phyloP scores from a whole-genome alignment of 2,329 filamentous ascomycete species.

The Pezicula radicicola region DNA sequence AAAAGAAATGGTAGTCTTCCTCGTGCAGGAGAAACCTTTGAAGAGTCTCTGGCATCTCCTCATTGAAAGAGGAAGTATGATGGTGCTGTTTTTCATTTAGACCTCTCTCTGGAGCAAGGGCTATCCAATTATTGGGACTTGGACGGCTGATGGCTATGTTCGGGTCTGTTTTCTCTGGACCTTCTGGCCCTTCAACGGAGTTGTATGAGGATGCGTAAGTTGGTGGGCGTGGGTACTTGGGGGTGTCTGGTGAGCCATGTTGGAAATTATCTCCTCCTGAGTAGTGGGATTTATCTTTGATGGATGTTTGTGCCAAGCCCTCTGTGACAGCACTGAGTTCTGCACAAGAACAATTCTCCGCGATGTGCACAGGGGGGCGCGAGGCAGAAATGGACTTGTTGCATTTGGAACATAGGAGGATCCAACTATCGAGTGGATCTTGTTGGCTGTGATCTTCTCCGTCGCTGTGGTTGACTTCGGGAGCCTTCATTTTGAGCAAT shows the following conservation, averaged over 20 bases:
- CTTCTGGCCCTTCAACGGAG: slow-evolving; percentile 14
- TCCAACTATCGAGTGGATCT: slow-evolving; percentile 14
- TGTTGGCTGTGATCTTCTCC: slow-evolving; percentile 5
- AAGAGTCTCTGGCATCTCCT: background rate
- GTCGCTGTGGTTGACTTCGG: slow-evolving; percentile 1
- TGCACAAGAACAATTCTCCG: slow-evolving; percentile 22
- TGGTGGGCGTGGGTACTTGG: slow-evolving; percentile 3
- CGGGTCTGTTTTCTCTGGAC: slow-evolving; percentile 15
- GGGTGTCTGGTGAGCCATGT: background rate
- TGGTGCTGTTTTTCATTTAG: slow-evolving; percentile 2
- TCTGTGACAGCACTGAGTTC: slow-evolving; percentile 9
- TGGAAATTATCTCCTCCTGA: slow-evolving; percentile 3
- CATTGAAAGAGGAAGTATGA: background rate
- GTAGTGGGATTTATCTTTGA: slow-evolving; percentile 1
- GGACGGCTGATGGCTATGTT: slow-evolving; percentile 4
- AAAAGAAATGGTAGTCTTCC: background rate
- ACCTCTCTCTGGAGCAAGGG: background rate
- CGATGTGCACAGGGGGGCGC: slow-evolving; percentile 20
- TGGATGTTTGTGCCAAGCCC: background rate
- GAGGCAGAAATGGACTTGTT: slow-evolving; percentile 18
- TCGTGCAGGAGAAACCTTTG: background rate
- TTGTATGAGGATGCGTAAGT: slow-evolving; percentile 11
- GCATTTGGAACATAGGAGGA: slow-evolving; percentile 13
- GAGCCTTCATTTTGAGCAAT: slow-evolving; percentile 9
- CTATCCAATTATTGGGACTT: background rate